phyloP scores from a whole-genome alignment of 441 rosid species.

The Euphorbia celastroides region DNA sequence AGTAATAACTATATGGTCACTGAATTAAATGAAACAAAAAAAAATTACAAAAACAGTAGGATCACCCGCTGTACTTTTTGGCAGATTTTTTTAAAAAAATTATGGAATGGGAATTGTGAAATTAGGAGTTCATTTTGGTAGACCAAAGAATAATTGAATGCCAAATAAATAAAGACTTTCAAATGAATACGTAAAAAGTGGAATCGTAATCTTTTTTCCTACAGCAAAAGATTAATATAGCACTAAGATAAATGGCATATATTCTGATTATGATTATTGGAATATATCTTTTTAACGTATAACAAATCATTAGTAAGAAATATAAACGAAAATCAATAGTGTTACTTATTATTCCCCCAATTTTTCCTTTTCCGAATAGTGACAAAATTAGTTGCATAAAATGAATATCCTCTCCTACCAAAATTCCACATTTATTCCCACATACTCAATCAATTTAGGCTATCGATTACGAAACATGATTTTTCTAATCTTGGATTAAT shows the following conservation, averaged over 20 bases:
- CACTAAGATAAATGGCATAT: neutral
- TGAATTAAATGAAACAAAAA: too few species aligned
- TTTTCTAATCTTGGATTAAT: neutral
- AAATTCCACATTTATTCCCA: neutral
- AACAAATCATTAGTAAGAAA: neutral
- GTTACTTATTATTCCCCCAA: neutral
- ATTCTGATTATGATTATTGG: conserved; percentile 2
- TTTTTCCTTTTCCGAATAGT: neutral
- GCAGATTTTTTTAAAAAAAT: too few species aligned
- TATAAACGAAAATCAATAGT: neutral
- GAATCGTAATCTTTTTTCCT: neutral
- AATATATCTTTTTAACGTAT: neutral
- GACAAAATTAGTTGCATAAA: neutral
- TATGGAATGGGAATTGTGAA: neutral
- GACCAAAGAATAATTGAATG: neutral
- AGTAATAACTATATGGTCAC: too few species aligned
- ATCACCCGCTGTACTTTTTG: too few species aligned
- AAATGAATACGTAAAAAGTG: neutral
- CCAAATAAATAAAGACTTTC: neutral
- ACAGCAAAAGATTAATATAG: neutral
- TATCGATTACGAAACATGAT: neutral
- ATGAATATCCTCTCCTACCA: neutral
- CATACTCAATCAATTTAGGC: neutral
- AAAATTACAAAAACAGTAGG: neutral
- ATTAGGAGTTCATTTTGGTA: neutral